Evolutionary conservation across 371 early-diverging fungal species (phyloP), one percentile per base, ranked within the genome.

Genomic region (Entomophthora muscae): DNA sequence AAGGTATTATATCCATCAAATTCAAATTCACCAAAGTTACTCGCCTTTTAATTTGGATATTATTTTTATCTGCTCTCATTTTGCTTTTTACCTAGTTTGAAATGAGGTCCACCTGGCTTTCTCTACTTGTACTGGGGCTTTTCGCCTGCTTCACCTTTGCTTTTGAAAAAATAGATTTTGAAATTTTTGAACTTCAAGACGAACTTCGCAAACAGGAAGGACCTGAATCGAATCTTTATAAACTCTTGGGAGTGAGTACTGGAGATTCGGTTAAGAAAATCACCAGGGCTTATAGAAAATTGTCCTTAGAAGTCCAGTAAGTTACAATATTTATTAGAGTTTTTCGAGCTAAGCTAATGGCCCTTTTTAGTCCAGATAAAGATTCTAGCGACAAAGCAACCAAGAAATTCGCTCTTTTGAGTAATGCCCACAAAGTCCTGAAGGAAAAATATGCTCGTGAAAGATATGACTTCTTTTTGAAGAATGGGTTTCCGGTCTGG

Each of bases 281-380:
- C 69, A 83, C 80, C 68, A 79, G 76, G 63, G 86, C 96, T 21
- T 96, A 86, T 78, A 82, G 92, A 63, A 91, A 89, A 73, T 76
- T 91, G 32, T 95, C 97, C 2, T 78, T 89, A 32, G 85, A 86
- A 66, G 90, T 89, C 71, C 99, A 99, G 84, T 84, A 81, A 73
- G 82, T 69, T 27, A 23, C 13, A 17, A 0, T 59, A 10, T 21
- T 52, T 22, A 53, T 58, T 2, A 32, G 26, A 10, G 26, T n/a
- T 61, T 60, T 65, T 24, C 24, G 63, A n/a, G 26, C 22, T 22
- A 64, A 32, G 33, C 51, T 27, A 53, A 28, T 13, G 10, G 1
- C 58, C 53, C 33, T 65, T 54, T 26, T 53, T 63, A 84, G 84
- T 53, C 89, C 89, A 28, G 90, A 89, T 69, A 90, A 90, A 75